Evolutionary conservation across 345 rosid species (phyloP).

Genomic region (Kernera saxatilis): DNA sequence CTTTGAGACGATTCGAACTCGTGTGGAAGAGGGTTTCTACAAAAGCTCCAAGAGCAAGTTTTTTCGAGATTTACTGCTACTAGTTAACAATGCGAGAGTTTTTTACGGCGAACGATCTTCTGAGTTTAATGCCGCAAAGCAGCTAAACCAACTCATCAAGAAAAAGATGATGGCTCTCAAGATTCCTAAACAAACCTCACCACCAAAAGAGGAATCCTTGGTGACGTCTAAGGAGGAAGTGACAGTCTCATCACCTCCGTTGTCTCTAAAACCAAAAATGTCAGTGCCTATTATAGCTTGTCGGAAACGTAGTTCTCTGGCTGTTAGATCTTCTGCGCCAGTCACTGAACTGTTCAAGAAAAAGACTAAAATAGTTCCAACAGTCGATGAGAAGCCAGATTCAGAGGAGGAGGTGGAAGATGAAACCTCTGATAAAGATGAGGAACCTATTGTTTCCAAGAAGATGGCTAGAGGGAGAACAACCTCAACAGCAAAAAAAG

Average conservation of each 20-base stretch:
- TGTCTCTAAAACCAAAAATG: constrained; percentile 32
- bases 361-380: constrained; percentile 6
- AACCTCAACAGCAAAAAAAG: constrained; percentile 12
- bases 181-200: constrained; percentile 15
- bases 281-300: constrained; percentile 41
- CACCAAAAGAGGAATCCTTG: constrained; percentile 14
- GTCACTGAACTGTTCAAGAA: constrained; percentile 29
- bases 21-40: constrained; percentile 48
- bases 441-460: constrained; percentile 22
- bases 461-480: constrained; percentile 30
- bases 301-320: constrained; percentile 45
- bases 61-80: constrained; percentile 54
- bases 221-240: constrained; percentile 19
- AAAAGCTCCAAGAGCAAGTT: constrained; percentile 35
- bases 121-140: constrained; percentile 39
- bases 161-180: constrained; percentile 38
- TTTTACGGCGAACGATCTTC: constrained; percentile 40
- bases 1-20: constrained; percentile 38
- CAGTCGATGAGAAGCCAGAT: constrained; percentile 30
- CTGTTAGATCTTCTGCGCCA: constrained; percentile 26
- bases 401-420: constrained; percentile 27
- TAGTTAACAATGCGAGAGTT: constrained; percentile 50
- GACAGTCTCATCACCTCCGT: background rate
- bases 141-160: constrained; percentile 40
- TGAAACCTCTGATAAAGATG: constrained; percentile 26